phyloP scores from a whole-genome alignment of 495 filamentous ascomycete species.

The Penicillium manginii region DNA sequence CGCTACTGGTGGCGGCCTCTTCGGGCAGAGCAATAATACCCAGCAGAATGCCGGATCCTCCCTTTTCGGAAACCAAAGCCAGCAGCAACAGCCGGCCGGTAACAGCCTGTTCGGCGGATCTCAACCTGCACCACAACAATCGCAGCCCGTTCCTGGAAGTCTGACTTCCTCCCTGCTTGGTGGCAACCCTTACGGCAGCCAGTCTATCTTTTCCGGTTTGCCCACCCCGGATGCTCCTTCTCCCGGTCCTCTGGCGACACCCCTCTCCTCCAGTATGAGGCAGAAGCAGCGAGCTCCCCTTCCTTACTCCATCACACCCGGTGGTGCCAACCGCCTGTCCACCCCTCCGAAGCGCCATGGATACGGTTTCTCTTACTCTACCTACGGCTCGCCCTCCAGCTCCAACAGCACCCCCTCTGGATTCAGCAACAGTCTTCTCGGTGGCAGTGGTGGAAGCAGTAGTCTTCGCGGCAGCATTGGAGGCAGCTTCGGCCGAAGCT shows the following conservation, averaged over 20 bases:
- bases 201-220: slow-evolving; percentile 76
- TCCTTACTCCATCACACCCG: slow-evolving; percentile 87
- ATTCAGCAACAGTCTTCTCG: slow-evolving; percentile 67
- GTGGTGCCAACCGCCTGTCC: slow-evolving; percentile 71
- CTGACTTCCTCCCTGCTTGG: slow-evolving; percentile 78
- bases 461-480: slow-evolving; percentile 42
- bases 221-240: slow-evolving; percentile 63
- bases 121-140: slow-evolving; percentile 54
- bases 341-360: slow-evolving; percentile 80
- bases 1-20: slow-evolving; percentile 46
- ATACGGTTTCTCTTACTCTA: slow-evolving; percentile 89
- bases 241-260: slow-evolving; percentile 84
- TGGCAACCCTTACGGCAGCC: slow-evolving; percentile 77
- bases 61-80: slow-evolving; percentile 66
- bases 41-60: slow-evolving; percentile 52
- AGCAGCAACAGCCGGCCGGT: slow-evolving; percentile 61
- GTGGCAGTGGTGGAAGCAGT: slow-evolving; percentile 50
- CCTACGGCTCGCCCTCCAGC: slow-evolving; percentile 80
- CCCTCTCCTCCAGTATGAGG: slow-evolving; percentile 72
- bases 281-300: slow-evolving; percentile 74
- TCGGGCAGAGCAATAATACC: slow-evolving; percentile 43
- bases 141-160: slow-evolving; percentile 59
- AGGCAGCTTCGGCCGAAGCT: slow-evolving; percentile 64
- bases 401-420: slow-evolving; percentile 70
- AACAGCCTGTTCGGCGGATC: slow-evolving; percentile 65